phyloP scores from a whole-genome alignment of 768 basidiomycete species.

The Boletus barrowsii region DNA sequence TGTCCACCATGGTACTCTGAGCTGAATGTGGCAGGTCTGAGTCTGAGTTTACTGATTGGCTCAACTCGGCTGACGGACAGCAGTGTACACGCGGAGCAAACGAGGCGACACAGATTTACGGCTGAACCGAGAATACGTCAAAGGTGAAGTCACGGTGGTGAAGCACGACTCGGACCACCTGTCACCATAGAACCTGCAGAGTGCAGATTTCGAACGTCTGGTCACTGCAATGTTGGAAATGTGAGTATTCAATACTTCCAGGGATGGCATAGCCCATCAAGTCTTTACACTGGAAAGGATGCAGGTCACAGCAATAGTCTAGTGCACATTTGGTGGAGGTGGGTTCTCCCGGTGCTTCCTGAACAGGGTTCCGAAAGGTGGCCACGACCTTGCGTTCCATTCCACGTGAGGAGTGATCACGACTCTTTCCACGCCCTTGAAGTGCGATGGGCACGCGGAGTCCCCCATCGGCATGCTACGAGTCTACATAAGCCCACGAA shows the following conservation, averaged over 20 bases:
- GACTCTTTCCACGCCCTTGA: slow-evolving; percentile 17
- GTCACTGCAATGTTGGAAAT: slow-evolving; percentile 9
- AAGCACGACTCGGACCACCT: neutral
- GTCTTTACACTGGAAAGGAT: slow-evolving; percentile 8
- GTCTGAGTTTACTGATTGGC: no score
- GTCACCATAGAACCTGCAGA: neutral
- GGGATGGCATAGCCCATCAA: neutral
- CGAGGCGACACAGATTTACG: slow-evolving; percentile 9
- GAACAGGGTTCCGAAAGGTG: neutral
- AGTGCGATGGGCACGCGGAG: slow-evolving; percentile 28
- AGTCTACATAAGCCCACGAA: slow-evolving; percentile 26
- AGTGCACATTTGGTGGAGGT: neutral
- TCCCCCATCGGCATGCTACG: slow-evolving; percentile 10
- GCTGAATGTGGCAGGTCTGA: no score
- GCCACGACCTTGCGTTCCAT: slow-evolving; percentile 5
- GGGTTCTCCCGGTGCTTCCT: slow-evolving; percentile 2
- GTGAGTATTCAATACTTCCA: neutral
- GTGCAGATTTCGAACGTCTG: neutral
- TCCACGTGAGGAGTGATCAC: slow-evolving; percentile 18
- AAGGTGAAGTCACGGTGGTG: neutral
- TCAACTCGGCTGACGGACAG: neutral
- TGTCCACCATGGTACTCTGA: neutral
- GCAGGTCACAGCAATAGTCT: slow-evolving; percentile 4
- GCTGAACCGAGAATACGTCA: slow-evolving; percentile 16
- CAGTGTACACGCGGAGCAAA: slow-evolving; percentile 14